Percentiles rank a stretch among this genome's conserved stretches.
These are phyloP conservation scores for Ogataea paraovalis DNA, from an alignment of 805 yeast genomes.

Conservation along the genomic window DNA sequence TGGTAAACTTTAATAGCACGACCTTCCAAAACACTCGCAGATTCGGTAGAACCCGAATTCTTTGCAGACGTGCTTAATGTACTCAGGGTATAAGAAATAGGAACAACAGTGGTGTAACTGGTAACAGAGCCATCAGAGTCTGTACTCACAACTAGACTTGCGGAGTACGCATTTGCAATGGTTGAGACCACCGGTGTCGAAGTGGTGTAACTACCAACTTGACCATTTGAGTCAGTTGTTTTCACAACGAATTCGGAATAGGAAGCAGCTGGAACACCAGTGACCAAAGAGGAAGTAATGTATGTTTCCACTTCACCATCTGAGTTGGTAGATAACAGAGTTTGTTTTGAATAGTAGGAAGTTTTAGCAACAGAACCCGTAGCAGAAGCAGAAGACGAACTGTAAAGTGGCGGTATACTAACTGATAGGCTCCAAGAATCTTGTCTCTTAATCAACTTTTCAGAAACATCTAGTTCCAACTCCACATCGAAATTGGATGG, in stretches of 20 bases:
- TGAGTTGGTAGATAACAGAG: background rate
- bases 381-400: background rate
- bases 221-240: conserved; percentile 1
- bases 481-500: background rate
- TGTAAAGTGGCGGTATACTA: background rate
- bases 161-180: background rate
- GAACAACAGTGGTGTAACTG: background rate
- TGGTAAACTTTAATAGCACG: background rate
- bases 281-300: background rate
- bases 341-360: background rate
- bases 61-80: background rate
- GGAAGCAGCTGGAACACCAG: background rate
- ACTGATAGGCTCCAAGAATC: conserved; percentile 1
- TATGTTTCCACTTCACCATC: background rate
- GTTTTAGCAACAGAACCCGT: background rate
- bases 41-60: background rate
- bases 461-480: background rate
- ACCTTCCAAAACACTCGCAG: background rate
- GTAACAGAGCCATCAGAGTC: background rate
- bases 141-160: background rate
- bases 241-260: background rate
- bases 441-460: background rate
- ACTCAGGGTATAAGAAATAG: background rate
- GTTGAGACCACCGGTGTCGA: background rate
- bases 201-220: background rate